phyloP scores from a whole-genome alignment of 2,329 filamentous ascomycete genomes.

The Didymella lethalis region DNA sequence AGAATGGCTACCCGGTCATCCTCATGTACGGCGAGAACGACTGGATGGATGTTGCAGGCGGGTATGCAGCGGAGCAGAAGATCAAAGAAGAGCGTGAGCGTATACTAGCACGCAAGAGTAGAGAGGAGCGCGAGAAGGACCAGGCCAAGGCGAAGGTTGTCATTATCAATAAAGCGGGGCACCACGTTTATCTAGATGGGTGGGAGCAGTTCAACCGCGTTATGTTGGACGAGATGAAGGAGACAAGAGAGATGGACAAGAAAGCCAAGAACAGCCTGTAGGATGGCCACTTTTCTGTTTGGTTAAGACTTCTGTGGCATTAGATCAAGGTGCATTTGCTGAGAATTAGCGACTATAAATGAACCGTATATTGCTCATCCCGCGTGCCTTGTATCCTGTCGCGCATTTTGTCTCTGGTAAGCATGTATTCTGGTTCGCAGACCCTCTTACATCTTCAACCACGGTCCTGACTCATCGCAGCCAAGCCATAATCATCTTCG shows the following conservation, averaged over 20 bases:
- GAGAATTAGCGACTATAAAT: not conserved
- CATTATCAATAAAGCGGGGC: constrained; percentile 74
- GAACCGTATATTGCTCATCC: not conserved
- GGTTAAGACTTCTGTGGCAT: not conserved
- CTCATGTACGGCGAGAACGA: constrained; percentile 98
- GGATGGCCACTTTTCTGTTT: not conserved
- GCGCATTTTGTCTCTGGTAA: not conserved
- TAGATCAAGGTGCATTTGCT: not conserved
- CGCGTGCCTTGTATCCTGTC: not conserved
- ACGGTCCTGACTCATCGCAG: not conserved
- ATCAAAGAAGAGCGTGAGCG: constrained; percentile 72
- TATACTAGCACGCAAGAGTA: constrained; percentile 67
- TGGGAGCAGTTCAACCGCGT: constrained; percentile 74
- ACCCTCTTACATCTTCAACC: not conserved
- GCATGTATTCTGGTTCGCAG: not conserved
- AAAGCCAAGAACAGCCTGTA: not conserved
- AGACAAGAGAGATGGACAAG: constrained; percentile 57
- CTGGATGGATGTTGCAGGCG: constrained; percentile 97
- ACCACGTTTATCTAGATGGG: constrained; percentile 76
- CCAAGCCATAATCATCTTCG: no score
- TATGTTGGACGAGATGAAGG: constrained; percentile 71
- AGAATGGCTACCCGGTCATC: constrained; percentile 81
- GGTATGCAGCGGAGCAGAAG: constrained; percentile 79
- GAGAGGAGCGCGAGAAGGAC: constrained; percentile 74
- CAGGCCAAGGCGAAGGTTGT: constrained; percentile 84